A percentile compares a stretch with the other conserved stretches of the same genome.
Conservation (phyloP, 1,284 basidiomycete species). For the Kalmanozyma brasiliensis region DNA sequence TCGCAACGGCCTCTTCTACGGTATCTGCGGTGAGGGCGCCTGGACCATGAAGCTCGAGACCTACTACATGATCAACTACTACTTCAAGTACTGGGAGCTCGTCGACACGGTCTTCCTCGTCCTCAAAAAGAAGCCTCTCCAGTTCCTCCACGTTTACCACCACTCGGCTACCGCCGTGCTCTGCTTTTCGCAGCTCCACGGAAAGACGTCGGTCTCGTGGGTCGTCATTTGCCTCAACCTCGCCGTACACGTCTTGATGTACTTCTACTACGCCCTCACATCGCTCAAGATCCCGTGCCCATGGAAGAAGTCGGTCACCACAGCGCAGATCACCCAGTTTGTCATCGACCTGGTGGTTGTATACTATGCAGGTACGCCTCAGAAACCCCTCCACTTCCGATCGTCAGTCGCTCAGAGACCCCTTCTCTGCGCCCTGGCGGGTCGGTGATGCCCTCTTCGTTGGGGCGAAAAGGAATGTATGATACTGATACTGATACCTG, state of each 20-base stretch:
- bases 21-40: conserved; percentile 80
- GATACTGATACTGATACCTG: too few relatives aligned
- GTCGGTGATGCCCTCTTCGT: too few relatives aligned
- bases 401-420: too few relatives aligned
- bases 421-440: too few relatives aligned
- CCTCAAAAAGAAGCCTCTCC: conserved; percentile 95
- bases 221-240: conserved; percentile 93
- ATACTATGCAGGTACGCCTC: conserved; percentile 56
- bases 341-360: conserved; percentile 48
- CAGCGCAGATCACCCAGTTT: conserved; percentile 82
- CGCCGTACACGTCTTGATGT: conserved; percentile 97
- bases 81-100: conserved; percentile 74
- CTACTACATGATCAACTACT: conserved; percentile 98
- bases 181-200: conserved; percentile 93
- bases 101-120: conserved; percentile 95
- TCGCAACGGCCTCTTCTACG: conserved; percentile 69
- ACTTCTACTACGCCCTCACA: conserved; percentile 65
- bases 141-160: conserved; percentile 97
- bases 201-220: conserved; percentile 82
- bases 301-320: conserved; percentile 96
- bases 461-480: too few relatives aligned
- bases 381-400: too few relatives aligned
- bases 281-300: conserved; percentile 59
- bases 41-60: conserved; percentile 75
- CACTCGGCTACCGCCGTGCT: conserved; percentile 97